Percentiles rank a stretch among this genome's conserved stretches.
phyloP scores from a whole-genome alignment of 495 filamentous ascomycete genomes.

The Stereocaulon alpinum region DNA sequence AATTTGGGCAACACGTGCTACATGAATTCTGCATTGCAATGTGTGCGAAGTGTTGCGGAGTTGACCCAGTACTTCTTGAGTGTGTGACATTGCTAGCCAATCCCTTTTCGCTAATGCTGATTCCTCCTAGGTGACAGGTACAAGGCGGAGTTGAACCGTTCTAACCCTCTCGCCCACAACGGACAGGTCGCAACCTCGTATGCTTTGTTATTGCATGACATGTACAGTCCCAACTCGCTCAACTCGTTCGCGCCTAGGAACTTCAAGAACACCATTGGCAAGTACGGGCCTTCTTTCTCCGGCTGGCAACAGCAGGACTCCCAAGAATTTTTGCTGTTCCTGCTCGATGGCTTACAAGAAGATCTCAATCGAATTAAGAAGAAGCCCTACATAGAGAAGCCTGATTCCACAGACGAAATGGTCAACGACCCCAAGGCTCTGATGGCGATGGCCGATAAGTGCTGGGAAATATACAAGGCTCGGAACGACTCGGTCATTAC shows the following conservation, averaged over 20 bases:
- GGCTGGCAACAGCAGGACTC: slow-evolving; percentile 96
- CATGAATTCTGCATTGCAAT: slow-evolving; percentile 96
- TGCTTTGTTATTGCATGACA: slow-evolving; percentile 56
- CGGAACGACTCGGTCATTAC: slow-evolving; percentile 91
- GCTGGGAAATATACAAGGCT: slow-evolving; percentile 83
- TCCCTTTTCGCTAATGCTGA: slow-evolving; percentile 18
- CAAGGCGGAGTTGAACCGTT: slow-evolving; percentile 66
- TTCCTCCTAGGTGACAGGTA: slow-evolving; percentile 46
- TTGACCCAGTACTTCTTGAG: slow-evolving; percentile 80
- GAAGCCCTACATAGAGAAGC: slow-evolving; percentile 96
- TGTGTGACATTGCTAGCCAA: slow-evolving; percentile 23
- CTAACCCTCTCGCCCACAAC: slow-evolving; percentile 72
- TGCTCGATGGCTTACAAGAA: slow-evolving; percentile 89
- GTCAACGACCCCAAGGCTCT: slow-evolving; percentile 70
- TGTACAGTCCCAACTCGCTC: slow-evolving; percentile 52
- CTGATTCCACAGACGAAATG: slow-evolving; percentile 96
- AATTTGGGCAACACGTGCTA: slow-evolving; percentile 98
- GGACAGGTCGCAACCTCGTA: slow-evolving; percentile 78
- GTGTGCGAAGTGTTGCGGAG: slow-evolving; percentile 82
- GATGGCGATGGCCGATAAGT: slow-evolving; percentile 69
- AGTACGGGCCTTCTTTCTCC: slow-evolving; percentile 72
- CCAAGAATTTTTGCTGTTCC: slow-evolving; percentile 93
- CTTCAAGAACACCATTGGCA: slow-evolving; percentile 74
- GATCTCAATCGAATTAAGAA: slow-evolving; percentile 88
- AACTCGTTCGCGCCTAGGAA: slow-evolving; percentile 58